Percentiles rank a stretch among this genome's conserved stretches.
These are phyloP conservation scores for Termitomyces sp. DNA, from an alignment of 768 basidiomycete species.

Conservation along the genomic window DNA sequence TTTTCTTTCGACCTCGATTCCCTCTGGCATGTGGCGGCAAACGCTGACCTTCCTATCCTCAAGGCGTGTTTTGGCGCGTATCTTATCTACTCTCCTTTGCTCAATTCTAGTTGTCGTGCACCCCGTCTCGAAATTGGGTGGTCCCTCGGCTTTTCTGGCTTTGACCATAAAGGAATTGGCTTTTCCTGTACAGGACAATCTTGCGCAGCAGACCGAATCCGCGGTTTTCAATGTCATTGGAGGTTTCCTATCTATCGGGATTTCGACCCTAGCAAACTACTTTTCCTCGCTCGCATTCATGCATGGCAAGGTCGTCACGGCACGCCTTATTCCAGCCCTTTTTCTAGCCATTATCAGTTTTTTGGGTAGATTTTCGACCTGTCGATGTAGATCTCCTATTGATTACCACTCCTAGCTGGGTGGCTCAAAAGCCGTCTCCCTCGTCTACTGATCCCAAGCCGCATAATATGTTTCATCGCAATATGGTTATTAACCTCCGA, in stretches of 20 bases:
- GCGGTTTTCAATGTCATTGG: slow-evolving; percentile 41
- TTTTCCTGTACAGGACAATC: slow-evolving; percentile 42
- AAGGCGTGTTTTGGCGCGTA: slow-evolving; percentile 32
- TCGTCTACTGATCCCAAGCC: slow-evolving; percentile 38
- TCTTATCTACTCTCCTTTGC: slow-evolving; percentile 43
- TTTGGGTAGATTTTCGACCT: slow-evolving; percentile 22
- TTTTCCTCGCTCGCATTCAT: slow-evolving; percentile 14
- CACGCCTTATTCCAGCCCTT: slow-evolving; percentile 36
- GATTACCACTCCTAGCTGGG: slow-evolving; percentile 12
- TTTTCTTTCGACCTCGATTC: not conserved
- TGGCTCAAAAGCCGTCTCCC: slow-evolving; percentile 41
- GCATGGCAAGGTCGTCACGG: slow-evolving; percentile 17
- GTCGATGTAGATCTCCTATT: not conserved
- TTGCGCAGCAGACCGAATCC: slow-evolving; percentile 45
- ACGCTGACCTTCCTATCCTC: slow-evolving; percentile 8
- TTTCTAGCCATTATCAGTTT: slow-evolving; percentile 37
- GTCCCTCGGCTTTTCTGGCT: slow-evolving; percentile 34
- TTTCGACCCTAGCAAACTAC: slow-evolving; percentile 19
- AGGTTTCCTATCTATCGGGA: slow-evolving; percentile 34
- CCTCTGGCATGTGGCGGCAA: not conserved
- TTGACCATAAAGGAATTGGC: slow-evolving; percentile 42
- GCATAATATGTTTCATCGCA: slow-evolving; percentile 45
- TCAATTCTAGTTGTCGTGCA: slow-evolving; percentile 32
- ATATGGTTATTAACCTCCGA: slow-evolving; percentile 42
- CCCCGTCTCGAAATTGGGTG: slow-evolving; percentile 36